These are phyloP conservation scores for Flaveria sonorensis DNA, from an alignment of 129 eudicot genomes.

Conservation along the genomic window DNA sequence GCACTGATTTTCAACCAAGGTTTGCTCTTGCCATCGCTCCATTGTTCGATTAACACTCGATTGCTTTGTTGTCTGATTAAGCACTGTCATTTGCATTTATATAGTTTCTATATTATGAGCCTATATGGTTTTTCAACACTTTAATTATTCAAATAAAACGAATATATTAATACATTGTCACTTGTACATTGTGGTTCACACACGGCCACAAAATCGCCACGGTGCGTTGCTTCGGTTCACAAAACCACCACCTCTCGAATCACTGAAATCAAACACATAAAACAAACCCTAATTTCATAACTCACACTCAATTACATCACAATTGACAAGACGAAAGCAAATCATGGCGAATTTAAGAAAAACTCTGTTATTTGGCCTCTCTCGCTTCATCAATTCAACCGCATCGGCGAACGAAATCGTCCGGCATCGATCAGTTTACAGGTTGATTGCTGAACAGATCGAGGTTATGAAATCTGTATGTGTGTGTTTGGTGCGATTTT, in stretches of 20 bases:
- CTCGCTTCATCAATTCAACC: conserved; percentile 49
- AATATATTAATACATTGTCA: background rate
- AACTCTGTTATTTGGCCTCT: conserved; percentile 44
- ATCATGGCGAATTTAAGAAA: conserved; percentile 66
- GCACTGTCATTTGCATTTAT: no score
- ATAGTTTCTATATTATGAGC: no score
- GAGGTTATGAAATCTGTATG: background rate
- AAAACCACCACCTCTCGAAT: conserved; percentile 24
- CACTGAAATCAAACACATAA: conserved; percentile 19
- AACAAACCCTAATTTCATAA: background rate
- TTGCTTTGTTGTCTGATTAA: no score
- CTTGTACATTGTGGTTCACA: conserved; percentile 10
- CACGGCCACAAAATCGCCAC: conserved; percentile 41
- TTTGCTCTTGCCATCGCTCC: no score
- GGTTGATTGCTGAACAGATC: conserved; percentile 25
- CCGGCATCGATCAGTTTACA: conserved; percentile 30
- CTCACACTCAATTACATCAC: conserved; percentile 11
- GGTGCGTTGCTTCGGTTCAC: conserved; percentile 18
- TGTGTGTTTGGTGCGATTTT: background rate
- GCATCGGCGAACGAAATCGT: conserved; percentile 27
- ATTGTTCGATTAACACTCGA: no score
- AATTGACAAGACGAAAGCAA: conserved; percentile 12
- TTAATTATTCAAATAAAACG: no score
- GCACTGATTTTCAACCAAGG: no score
- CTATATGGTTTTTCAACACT: no score